These are phyloP conservation scores for Puya raimondii DNA, from an alignment of 176 grass and related monocot species.

Conservation along the genomic window DNA sequence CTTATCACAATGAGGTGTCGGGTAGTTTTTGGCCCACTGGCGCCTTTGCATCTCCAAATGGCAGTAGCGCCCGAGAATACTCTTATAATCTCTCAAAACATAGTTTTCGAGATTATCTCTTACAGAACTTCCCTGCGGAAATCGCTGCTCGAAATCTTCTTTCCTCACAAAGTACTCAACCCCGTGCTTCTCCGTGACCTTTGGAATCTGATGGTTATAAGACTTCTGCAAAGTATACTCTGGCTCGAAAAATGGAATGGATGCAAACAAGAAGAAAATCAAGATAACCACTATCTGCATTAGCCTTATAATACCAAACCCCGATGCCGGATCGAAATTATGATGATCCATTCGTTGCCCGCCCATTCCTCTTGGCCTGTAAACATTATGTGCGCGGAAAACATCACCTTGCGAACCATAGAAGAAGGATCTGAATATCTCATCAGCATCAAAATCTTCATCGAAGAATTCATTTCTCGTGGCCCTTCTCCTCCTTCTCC, in stretches of 20 bases:
- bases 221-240: constrained; percentile 73
- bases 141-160: constrained; percentile 69
- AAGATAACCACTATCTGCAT: constrained; percentile 43
- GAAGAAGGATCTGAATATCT: constrained; percentile 82
- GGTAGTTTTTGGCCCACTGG: constrained; percentile 50
- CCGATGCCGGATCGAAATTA: constrained; percentile 12
- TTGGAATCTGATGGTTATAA: constrained; percentile 42
- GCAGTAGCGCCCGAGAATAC: constrained; percentile 47
- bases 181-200: constrained; percentile 50
- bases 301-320: constrained; percentile 24
- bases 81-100: constrained; percentile 68
- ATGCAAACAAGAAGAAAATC: constrained; percentile 45
- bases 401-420: constrained; percentile 53
- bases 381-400: constrained; percentile 25
- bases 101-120: constrained; percentile 63
- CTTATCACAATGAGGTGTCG: constrained; percentile 73
- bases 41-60: constrained; percentile 49
- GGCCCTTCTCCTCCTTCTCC: constrained; percentile 35
- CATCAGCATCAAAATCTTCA: constrained; percentile 66
- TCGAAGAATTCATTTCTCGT: constrained; percentile 50
- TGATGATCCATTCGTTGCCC: constrained; percentile 37
- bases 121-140: constrained; percentile 42
- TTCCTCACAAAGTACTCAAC: constrained; percentile 74
- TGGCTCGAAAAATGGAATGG: constrained; percentile 38
- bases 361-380: constrained; percentile 38